Base-by-base conservation (phyloP, 2,329 filamentous ascomycete species). In the Colletotrichum shisoi region DNA sequence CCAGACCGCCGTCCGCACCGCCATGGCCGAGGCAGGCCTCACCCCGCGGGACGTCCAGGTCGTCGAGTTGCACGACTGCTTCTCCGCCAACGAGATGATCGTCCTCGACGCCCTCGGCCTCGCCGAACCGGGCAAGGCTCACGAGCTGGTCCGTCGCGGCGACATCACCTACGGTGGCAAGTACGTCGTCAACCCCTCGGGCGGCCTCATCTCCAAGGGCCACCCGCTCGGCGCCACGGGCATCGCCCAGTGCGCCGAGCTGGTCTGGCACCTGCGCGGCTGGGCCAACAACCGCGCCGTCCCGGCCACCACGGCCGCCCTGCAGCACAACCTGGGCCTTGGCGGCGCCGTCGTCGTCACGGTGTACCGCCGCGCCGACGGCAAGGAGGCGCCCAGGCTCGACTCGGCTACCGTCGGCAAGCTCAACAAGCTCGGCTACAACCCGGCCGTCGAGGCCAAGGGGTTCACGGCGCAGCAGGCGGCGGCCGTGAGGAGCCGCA, bases 51-150 rank as follows among this genome's bases (percentile, higher is more conserved):
- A 81, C 40, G 85, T 94, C 70, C 88, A 90, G 74, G 91, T 98
- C 17, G 93, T 92, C 74, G 94, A 98, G 81, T 83, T 98, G 68
- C 95, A 98, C 80, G 95, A 98, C 81, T 98, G 95, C 82, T 98
- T 98, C 85, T 93, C 89, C 19, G 89, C 94, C 31, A 98, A 98
- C 77, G 92, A 98, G 83, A 91, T 98, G 90, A 86, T 95, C 58
- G 89, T 89, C 1, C 89, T 98, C 57, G 94, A 98, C 76, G 92
- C 92, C 0, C 85, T 98, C 1, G 93, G 93, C 1, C 85, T 98
- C 12, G 87, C 84, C 46, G 88, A 88, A 66, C 87, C 85, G 15
- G 94, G 94, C 17, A 94, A 93, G 78, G 95, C 94, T 0, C 94
- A 97, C 77, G 93, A 97, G 79, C 88, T 97, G 79, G 93, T 98